Base-by-base conservation (phyloP, 768 basidiomycete genomes). In the Boletus patriciae region DNA sequence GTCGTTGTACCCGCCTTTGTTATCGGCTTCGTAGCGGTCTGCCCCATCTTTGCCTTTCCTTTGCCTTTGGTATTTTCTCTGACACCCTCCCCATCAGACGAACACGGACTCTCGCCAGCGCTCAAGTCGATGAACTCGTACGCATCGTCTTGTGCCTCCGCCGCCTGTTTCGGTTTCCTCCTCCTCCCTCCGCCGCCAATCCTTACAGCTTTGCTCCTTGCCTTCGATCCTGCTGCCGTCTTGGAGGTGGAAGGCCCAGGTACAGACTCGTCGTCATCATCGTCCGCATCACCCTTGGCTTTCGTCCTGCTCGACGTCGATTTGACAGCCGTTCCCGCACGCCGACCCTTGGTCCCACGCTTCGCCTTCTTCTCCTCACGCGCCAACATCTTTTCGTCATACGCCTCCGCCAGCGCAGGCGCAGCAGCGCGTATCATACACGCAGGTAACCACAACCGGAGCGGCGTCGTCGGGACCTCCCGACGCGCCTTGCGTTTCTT, bases 371-470 rank as follows among this genome's bases (percentile, higher is more conserved):
- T 68, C 53, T 61, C 72, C 73, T 18, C 74, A 66, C 65, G 85
- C 82, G 69, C 84, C 38, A 70, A 74, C 38, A 69, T 68, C 62
- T 85, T 90, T 12, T 76, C 79, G 55, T 90, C 83, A 60, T 79
- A 94, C 18, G 79, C 79, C 42, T 80, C 72, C 6, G 87, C 86
- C 23, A 95, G 66, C 4, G 73, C 71, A 10, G 91, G 88, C 57
- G 85, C 87, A 3, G 82, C 90, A 33, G 84, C 70, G 13, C 76
- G 72, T 12, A 94, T 81, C 78, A 96, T 87, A 51, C 80, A 85
- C 23, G 88, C 91, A 0, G 93, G 90, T 72, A 94, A 80, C 93
- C 93, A 96, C 12, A 93, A 68, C 15, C 87, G 79, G 47, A 86
- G 68, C 52, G 81, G 80, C 46, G 75, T 78, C n/a, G 76, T 72